Evolutionary conservation across 2,329 filamentous ascomycete species (phyloP), one percentile per base, ranked within the genome.

Genomic region (Chaetomiaceae sp.): DNA sequence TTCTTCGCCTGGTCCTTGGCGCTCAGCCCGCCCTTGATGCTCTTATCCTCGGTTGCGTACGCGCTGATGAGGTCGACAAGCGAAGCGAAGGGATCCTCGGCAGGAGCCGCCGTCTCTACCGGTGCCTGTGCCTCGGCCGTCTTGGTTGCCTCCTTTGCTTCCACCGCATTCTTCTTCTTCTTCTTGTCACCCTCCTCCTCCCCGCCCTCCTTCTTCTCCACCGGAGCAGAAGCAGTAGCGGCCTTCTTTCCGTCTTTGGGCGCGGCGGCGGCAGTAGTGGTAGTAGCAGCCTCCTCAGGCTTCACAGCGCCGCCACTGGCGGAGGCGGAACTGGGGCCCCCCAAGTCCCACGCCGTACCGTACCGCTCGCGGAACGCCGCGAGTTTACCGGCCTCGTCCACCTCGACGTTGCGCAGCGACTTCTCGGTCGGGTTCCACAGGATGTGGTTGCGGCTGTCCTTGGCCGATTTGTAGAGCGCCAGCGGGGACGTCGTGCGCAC

Each of bases 371-470:
- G 80, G 75, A 99, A 99, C 51, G 89, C 87, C 48, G 86, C 87
- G 65, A 99, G 73, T 66, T 87, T 83, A 16, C 94, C 94, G 3
- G 94, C 92, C 78, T 97, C 94, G 70, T 99, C 94, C 58, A 95
- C 84, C 74, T 99, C 94, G 53, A 96, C 80, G 69, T 94, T 96
- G 67, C 86, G 75, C 64, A 99, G 77, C 57, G 87, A 86, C 71
- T 84, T 84, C 61, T 87, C 85, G 54, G 78, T 85, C 0, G 94
- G 94, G 70, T 97, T 94, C 94, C 94, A 99, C 49, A 96, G 73
- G 2, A 89, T 76, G 65, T 89, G 86, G 76, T 97, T 99, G 64
- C 90, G 84, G 40, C 86, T 89, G 74, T 99, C 94, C 72, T 95
- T 95, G 56, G 74, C 73, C 53, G 75, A 75, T 54, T 75, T 75